phyloP scores from a whole-genome alignment of 129 eudicot species.

The Rutidosis leptorrhynchoides region DNA sequence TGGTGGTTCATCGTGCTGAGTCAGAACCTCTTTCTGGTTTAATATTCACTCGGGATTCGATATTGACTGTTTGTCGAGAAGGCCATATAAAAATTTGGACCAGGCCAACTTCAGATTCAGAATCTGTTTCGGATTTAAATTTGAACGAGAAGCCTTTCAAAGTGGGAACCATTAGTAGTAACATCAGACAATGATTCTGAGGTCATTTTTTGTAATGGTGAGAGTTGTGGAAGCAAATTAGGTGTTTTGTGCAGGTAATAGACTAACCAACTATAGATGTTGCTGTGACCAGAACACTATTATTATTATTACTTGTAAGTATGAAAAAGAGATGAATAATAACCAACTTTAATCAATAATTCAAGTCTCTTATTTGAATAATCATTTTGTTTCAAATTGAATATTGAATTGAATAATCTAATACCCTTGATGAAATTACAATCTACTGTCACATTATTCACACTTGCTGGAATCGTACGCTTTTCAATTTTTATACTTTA shows the following conservation, averaged over 20 bases:
- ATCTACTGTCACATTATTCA: no score
- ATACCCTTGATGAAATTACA: no score
- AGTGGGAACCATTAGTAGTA: background rate
- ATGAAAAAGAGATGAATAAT: constrained; percentile 7
- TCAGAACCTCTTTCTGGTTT: constrained; percentile 13
- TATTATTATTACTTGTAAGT: constrained; percentile 16
- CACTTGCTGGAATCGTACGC: no score
- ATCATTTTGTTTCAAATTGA: background rate
- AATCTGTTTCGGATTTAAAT: background rate
- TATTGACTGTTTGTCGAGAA: constrained; percentile 11
- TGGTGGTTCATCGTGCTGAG: constrained; percentile 15
- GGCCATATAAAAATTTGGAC: constrained; percentile 15
- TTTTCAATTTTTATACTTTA: no score
- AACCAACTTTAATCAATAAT: background rate
- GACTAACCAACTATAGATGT: constrained; percentile 14
- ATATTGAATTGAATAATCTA: background rate
- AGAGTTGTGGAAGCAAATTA: constrained; percentile 12
- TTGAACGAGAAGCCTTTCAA: background rate
- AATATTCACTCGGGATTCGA: constrained; percentile 1
- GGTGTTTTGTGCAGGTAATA: constrained; percentile 16
- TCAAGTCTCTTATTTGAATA: background rate
- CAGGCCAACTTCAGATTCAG: background rate
- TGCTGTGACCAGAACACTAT: background rate
- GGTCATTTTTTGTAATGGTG: constrained; percentile 9
- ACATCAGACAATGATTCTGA: constrained; percentile 10